phyloP scores from a whole-genome alignment of 805 yeast genomes.

The Teunomyces pallodes region DNA sequence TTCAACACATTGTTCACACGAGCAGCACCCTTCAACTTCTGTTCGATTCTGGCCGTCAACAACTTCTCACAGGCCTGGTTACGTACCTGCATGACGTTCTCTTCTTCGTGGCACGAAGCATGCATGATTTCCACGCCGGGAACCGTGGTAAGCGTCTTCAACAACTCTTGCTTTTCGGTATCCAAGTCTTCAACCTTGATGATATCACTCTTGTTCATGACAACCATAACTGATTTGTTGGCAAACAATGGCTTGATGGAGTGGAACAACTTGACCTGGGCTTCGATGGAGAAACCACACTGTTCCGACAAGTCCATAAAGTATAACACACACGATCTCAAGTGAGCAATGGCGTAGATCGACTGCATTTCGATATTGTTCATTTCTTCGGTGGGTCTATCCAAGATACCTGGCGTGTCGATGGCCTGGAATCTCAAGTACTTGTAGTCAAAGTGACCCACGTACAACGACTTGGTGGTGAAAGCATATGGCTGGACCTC shows the following conservation, averaged over 20 bases:
- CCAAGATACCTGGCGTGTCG: slow-evolving; percentile 98
- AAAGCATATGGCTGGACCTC: slow-evolving; percentile 99
- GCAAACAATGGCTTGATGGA: slow-evolving; percentile 96
- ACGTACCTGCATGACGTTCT: slow-evolving; percentile 92
- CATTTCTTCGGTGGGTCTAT: slow-evolving; percentile 99
- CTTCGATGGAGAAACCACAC: slow-evolving; percentile 97
- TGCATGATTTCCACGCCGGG: slow-evolving; percentile 91
- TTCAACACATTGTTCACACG: slow-evolving; percentile 86
- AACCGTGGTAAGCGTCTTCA: slow-evolving; percentile 60
- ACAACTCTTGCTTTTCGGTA: slow-evolving; percentile 66
- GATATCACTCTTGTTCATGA: slow-evolving; percentile 92
- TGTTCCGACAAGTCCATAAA: slow-evolving; percentile 99
- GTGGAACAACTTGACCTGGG: slow-evolving; percentile 95
- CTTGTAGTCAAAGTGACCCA: slow-evolving; percentile 98
- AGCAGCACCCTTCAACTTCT: slow-evolving; percentile 89
- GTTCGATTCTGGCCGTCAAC: slow-evolving; percentile 93
- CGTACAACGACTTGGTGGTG: slow-evolving; percentile 95
- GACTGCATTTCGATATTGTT: slow-evolving; percentile 99
- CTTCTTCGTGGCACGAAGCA: slow-evolving; percentile 91
- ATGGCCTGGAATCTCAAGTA: slow-evolving; percentile 97
- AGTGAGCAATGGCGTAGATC: slow-evolving; percentile 96
- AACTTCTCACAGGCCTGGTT: slow-evolving; percentile 97
- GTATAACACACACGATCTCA: slow-evolving; percentile 92
- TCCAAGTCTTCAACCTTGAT: slow-evolving; percentile 81
- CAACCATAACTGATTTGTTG: slow-evolving; percentile 93